Base-by-base conservation (phyloP, 2,329 filamentous ascomycete species). In the Beauveria medogensis region DNA sequence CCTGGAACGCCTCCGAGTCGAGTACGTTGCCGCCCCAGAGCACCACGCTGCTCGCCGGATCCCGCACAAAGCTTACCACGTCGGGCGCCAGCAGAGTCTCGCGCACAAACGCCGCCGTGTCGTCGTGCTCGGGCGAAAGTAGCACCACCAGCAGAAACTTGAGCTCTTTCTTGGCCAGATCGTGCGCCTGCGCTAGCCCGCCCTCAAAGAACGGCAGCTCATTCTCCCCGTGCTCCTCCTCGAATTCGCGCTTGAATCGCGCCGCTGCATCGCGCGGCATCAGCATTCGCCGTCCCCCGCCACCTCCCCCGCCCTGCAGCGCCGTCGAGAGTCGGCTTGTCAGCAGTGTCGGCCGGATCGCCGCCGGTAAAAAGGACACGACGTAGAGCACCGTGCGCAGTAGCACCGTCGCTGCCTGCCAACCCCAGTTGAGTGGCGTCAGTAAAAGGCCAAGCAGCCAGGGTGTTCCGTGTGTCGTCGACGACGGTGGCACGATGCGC, bases 21-120 rank as follows among this genome's bases (percentile, higher is more conserved):
- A 92, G 85, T 0, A 97, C 89, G 67, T 92, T 96, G 52, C 94
- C 94, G 46, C 89, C 91, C 94, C 94, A 99, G 3, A 99, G 75
- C 41, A 97, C 78, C 34, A 97, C 83, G 69, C 93, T 89, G 73
- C 92, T 92, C 40, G 80, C 74, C 1, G 89, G 84, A 63, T 93
- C 83, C 65, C 85, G 87, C 67, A 97, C 73, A 68, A 91, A 96
- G 6, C 80, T 77, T 12, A 87, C 80, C 3, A 97, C 86, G 48
- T 92, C 87, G 1, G 84, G 82, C 1, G 88, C 82, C 8, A 97
- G 82, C 0, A 99, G 81, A 0, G 92, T 97, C 28, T 96, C 88
- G 46, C 84, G 84, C 63, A 92, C 84, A 75, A 96, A 99, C 0
- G 82, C 80, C 24, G 85, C 82, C 1, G 90, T 97, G 67, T 97